These are phyloP conservation scores for Pichia sp. DNA, from an alignment of 1,139 yeast species.

Conservation along the genomic window DNA sequence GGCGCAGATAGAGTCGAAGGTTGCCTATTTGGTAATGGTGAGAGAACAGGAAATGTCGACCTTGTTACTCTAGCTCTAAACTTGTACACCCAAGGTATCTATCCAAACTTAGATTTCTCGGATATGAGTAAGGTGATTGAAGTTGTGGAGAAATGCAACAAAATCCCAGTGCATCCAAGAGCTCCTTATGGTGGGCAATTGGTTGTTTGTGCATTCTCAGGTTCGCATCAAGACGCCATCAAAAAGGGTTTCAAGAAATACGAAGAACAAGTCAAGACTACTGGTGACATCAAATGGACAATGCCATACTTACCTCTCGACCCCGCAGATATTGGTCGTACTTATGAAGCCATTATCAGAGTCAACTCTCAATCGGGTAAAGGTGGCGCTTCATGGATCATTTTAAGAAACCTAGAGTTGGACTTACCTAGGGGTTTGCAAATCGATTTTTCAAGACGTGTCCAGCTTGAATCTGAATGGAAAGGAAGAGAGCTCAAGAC, in stretches of 20 bases:
- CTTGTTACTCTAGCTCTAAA: conserved; percentile 88
- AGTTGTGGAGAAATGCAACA: conserved; percentile 88
- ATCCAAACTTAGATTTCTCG: conserved; percentile 83
- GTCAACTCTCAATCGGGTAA: conserved; percentile 98
- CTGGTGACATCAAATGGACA: conserved; percentile 57
- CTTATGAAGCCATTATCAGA: conserved; percentile 94
- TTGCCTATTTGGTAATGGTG: conserved; percentile 96
- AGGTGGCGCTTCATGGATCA: conserved; percentile 98
- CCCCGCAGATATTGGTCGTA: conserved; percentile 94
- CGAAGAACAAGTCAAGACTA: conserved; percentile 39
- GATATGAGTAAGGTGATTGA: conserved; percentile 79
- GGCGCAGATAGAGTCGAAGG: conserved; percentile 99
- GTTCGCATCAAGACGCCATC: conserved; percentile 97
- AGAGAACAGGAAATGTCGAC: conserved; percentile 97
- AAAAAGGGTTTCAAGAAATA: conserved; percentile 83
- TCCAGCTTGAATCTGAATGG: conserved; percentile 76
- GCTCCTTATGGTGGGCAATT: conserved; percentile 97
- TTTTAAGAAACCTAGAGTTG: conserved; percentile 78
- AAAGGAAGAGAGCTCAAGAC: conserved; percentile 82
- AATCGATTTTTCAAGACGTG: conserved; percentile 80
- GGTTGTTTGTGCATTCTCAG: conserved; percentile 94
- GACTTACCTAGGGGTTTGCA: conserved; percentile 92
- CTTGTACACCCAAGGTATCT: conserved; percentile 88
- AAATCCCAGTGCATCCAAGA: conserved; percentile 87
- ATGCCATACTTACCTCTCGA: conserved; percentile 95